These are phyloP conservation scores for Senecio squalidus DNA, from an alignment of 140 eudicot genomes.

Conservation along the genomic window DNA sequence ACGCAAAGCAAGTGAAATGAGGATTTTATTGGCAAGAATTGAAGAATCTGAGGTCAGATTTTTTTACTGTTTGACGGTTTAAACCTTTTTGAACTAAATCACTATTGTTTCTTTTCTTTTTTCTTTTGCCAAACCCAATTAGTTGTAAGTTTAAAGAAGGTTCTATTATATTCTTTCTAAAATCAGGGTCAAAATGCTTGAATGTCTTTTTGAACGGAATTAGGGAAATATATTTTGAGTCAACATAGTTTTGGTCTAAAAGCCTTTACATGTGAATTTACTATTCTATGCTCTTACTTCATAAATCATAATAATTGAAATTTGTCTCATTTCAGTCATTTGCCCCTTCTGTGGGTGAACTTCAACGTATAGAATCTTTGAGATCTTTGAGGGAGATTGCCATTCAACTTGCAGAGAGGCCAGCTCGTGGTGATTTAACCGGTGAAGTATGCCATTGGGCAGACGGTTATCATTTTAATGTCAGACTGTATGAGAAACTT, in stretches of 20 bases:
- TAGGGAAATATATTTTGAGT: background rate
- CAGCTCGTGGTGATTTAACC: slow-evolving; percentile 98
- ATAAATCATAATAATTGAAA: background rate
- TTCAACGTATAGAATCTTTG: slow-evolving; percentile 85
- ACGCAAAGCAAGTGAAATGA: slow-evolving; percentile 79
- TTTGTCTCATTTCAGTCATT: slow-evolving; percentile 54
- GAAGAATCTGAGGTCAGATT: slow-evolving; percentile 97
- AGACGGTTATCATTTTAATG: slow-evolving; percentile 97
- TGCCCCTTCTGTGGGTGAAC: slow-evolving; percentile 86
- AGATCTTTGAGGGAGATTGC: slow-evolving; percentile 84
- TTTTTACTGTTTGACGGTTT: background rate
- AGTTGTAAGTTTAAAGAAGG: slow-evolving; percentile 5
- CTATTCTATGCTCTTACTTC: slow-evolving; percentile 12
- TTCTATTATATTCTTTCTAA: background rate
- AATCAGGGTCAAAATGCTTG: background rate
- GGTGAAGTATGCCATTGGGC: slow-evolving; percentile 99
- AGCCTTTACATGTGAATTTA: slow-evolving; percentile 4
- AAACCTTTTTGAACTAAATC: background rate
- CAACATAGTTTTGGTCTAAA: background rate
- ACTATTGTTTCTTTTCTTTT: slow-evolving; percentile 10
- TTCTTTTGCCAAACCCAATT: background rate
- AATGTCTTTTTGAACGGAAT: background rate
- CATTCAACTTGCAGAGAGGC: slow-evolving; percentile 92
- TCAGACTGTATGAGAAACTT: slow-evolving; percentile 84
- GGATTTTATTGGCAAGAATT: slow-evolving; percentile 84